Evolutionary conservation across 306 rosid species (phyloP), one percentile per base, ranked within the genome.

Genomic region (Psophocarpus tetragonolobus): DNA sequence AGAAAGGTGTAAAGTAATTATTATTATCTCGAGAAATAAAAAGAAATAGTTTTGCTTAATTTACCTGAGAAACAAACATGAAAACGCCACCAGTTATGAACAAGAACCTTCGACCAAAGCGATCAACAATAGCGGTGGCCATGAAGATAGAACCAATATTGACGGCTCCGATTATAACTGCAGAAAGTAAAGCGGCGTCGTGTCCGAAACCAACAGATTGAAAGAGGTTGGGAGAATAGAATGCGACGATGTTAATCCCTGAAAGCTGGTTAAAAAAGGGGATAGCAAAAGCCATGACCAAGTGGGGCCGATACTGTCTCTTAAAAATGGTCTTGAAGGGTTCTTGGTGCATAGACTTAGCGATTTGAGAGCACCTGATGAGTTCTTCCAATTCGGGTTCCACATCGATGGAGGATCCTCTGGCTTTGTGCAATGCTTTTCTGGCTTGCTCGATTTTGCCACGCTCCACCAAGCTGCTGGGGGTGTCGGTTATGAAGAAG

Each of bases 151-250:
- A 83, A 8, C 13, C 41, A 17, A 87, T 82, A 68, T 80, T 88
- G 8, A 90, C 96, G 3, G 68, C 0, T 0, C 97, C 97, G 0
- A 92, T 86, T 35, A 92, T 76, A 13, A 92, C 71, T 14, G 91
- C 35, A 0, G 91, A 90, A 27, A 92, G 77, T 8, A 90, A 84
- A 71, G 97, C 83, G 0, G 85, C 86, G n/a, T 87, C 78, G 10
- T 57, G 84, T 47, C 96, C 96, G 0, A 88, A 85, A 1, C 96
- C 97, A 3, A 90, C 85, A 0, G 93, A 87, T 5, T 90, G 91
- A 56, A 92, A 92, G 73, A 92, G 82, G 14, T 87, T 87, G 2
- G 96, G 97, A 0, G 96, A 72, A 71, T 92, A 92, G 32, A 92
- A 92, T 0, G 93, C 97, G 0, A 92, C 84, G 6, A 89, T 79